Evolutionary conservation across 2,329 filamentous ascomycete species (phyloP), one percentile per base, ranked within the genome.

Genomic region (Phyllachora maydis): DNA sequence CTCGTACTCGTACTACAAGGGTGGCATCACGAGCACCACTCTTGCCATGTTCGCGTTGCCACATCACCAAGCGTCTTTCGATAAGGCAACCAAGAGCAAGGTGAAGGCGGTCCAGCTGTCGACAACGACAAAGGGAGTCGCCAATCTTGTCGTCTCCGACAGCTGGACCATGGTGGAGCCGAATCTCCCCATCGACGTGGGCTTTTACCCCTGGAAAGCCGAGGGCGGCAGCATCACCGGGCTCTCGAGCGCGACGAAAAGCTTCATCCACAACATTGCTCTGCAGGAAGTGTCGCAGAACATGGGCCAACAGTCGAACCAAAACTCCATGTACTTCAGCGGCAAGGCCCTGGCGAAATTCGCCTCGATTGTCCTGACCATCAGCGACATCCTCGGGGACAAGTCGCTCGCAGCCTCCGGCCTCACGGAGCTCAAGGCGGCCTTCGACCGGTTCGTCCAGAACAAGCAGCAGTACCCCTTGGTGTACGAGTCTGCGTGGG

Each of bases 251-350:
- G 47, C 53, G n/a, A 62, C 67, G 1, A 65, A 70, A 33, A 42
- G 55, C 3, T 50, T 54, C 3, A 73, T 90, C 26, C 49, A 52
- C 17, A 52, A 59, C 2, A 54, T 70, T 6, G 75, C 79, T 2
- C 54, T 59, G n/a, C 60, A 56, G 11, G 88, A 98, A 43, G 52
- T 91, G 1, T 60, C 65, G 1, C 72, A 88, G 45, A 61, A 82
- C 40, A 78, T 93, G 46, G 46, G 54, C n/a, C 51, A 53, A 0
- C 72, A 88, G 38, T 67, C 68, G 4, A 65, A 88, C 32, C 53
- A 78, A 17, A 65, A 85, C 41, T 91, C 81, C 18, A 83, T 92
- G 68, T 95, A 95, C 47, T 93, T 74, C 45, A 77, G 76, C 35
- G 88, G 88, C 35, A 95, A 85, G 65, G 65, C 68, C 1, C 49